Conservation (phyloP, 352 stramenopile species). For the Pythium grandisporangium region DNA sequence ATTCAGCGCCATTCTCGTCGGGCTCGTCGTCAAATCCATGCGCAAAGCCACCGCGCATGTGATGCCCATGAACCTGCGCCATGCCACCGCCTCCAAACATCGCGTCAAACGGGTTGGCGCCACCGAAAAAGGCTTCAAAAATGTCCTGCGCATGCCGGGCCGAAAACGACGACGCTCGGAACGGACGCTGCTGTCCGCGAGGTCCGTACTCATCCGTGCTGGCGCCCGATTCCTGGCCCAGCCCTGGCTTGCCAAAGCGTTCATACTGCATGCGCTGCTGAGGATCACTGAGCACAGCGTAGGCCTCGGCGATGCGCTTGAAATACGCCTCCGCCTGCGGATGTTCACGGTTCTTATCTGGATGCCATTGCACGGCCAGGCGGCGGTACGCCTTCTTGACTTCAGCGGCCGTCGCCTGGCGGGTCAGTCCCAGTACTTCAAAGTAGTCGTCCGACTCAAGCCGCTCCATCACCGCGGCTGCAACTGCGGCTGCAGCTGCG, state of each 20-base stretch:
- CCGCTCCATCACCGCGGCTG: conserved; percentile 17
- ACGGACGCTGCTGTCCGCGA: conserved; percentile 6
- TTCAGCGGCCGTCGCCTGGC: conserved; percentile 30
- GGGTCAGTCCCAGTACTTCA: conserved; percentile 34
- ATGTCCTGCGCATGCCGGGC: conserved; percentile 52
- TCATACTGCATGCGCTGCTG: conserved; percentile 56
- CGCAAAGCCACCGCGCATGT: conserved; percentile 4
- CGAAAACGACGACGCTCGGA: conserved; percentile 33
- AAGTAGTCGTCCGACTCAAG: conserved; percentile 76
- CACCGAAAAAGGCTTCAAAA: conserved; percentile 66
- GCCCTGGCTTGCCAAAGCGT: conserved; percentile 23
- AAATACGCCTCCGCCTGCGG: conserved; percentile 84
- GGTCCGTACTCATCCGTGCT: conserved; percentile 20
- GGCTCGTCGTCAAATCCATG: conserved; percentile 12
- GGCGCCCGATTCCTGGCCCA: conserved; percentile 4
- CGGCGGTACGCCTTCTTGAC: conserved; percentile 61
- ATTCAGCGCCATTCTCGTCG: conserved; percentile 8
- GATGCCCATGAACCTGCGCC: background rate
- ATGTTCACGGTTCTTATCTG: conserved; percentile 88
- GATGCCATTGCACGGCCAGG: conserved; percentile 86
- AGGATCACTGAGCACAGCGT: conserved; percentile 79
- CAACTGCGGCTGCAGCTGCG: background rate
- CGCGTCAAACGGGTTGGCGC: conserved; percentile 40
- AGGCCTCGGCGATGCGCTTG: conserved; percentile 85
- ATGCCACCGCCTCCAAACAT: conserved; percentile 24